Base-by-base conservation (phyloP, 2,329 filamentous ascomycete genomes). In the Grosmannia clavigera region DNA sequence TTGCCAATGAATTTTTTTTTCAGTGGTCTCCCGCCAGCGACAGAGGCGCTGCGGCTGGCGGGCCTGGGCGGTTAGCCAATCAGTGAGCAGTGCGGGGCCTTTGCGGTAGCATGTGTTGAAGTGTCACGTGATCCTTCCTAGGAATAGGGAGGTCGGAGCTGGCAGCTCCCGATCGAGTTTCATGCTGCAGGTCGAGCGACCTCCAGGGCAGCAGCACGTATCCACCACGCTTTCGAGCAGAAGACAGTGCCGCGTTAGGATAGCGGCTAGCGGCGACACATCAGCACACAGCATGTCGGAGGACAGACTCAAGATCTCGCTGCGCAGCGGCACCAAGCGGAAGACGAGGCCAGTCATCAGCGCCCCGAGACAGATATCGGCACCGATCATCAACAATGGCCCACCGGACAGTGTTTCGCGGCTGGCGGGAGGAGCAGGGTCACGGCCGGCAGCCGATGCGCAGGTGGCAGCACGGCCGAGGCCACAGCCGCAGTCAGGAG, bases 321-420 rank as follows among this genome's bases (percentile, higher is more conserved):
- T 87, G 60, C 78, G 84, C 48, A 84, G 77, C 69, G 81, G 81
- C 33, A 70, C 74, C 60, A 85, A 84, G 71, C 76, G 83, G 66
- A 85, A 84, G 68, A 75, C 72, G 54, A 79, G 82, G n/a, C 81
- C 82, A 22, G 74, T 74, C 60, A 85, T 86, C 68, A 85, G 82
- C 69, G 79, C 82, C 7, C 82, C 82, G 33, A 76, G 77, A 64
- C 81, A 85, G 69, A 86, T 86, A 65, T 85, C 83, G 4, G 78
- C 73, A 38, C 83, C 83, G 25, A 80, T 85, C 63, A 73, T 75
- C 16, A 80, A 82, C 55, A 52, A 57, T 11, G 61, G 54, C 3
- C 56, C 62, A 1, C 56, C 58, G 10, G 58, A 58, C 55, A 54
- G 70, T 46, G 65, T 67, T 58, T 69, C 69, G 25, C 70, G 71